A percentile compares a stretch with the other conserved stretches of the same genome.
Evolutionary conservation across 1,284 basidiomycete genomes (phyloP).

Genomic region (Clitocybe nebularis): DNA sequence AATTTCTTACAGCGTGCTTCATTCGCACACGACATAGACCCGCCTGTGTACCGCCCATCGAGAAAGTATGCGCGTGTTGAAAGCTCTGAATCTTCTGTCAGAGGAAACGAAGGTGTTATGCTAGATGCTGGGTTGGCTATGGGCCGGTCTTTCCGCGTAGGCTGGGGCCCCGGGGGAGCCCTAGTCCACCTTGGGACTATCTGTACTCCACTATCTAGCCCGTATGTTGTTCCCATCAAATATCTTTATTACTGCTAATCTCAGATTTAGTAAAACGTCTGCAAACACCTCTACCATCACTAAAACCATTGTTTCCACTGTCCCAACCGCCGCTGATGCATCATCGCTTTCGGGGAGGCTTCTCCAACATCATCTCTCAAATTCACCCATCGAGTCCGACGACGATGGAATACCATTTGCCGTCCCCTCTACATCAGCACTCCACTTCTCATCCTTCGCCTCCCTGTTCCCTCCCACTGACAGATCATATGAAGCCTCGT

Average conservation of each 20-base stretch:
- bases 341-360: conserved; percentile 56
- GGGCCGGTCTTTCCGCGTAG: conserved; percentile 86
- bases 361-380: conserved; percentile 75
- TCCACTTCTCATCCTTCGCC: conserved; percentile 81
- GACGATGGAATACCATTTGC: conserved; percentile 54
- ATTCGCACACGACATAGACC: conserved; percentile 70
- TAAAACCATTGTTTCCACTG: conserved; percentile 43
- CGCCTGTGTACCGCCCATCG: conserved; percentile 58
- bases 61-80: conserved; percentile 71
- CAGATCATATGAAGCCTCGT: conserved; percentile 68
- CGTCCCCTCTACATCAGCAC: conserved; percentile 34
- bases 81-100: conserved; percentile 57
- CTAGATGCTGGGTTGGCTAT: conserved; percentile 83
- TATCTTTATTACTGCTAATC: conserved; percentile 10
- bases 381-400: conserved; percentile 66
- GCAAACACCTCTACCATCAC: conserved; percentile 58
- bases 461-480: conserved; percentile 73
- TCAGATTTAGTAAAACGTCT: conserved; percentile 37
- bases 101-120: conserved; percentile 61
- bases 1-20: conserved; percentile 56
- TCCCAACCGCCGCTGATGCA: conserved; percentile 27
- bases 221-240: conserved; percentile 35
- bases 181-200: conserved; percentile 76
- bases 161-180: conserved; percentile 83
- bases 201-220: conserved; percentile 47